Percentiles rank a stretch among this genome's conserved stretches.
phyloP scores from a whole-genome alignment of 2,329 filamentous ascomycete species.

The Periconia macrospinosa region DNA sequence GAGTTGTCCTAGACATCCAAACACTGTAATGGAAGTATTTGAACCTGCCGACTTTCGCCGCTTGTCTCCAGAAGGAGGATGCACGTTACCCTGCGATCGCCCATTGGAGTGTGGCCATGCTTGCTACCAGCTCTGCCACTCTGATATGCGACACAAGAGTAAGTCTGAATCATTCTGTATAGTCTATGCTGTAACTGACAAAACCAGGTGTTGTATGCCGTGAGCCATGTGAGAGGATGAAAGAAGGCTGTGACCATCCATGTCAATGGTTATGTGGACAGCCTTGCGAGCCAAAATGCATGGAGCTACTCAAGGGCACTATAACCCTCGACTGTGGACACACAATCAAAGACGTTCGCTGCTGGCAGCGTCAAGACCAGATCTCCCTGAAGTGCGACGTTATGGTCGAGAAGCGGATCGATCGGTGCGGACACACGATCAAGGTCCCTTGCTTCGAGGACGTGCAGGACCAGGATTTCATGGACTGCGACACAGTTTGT shows the following conservation, averaged over 20 bases:
- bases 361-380: constrained; percentile 45
- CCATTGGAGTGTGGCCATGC: constrained; percentile 31
- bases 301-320: constrained; percentile 15
- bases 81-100: constrained; percentile 24
- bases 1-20: constrained; percentile 31
- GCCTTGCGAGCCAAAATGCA: constrained; percentile 32
- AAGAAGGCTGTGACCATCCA: neutral
- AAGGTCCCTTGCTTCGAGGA: constrained; percentile 54
- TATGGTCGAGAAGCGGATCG: constrained; percentile 52
- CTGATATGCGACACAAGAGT: constrained; percentile 8
- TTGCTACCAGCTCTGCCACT: constrained; percentile 34
- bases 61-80: constrained; percentile 36
- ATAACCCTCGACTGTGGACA: constrained; percentile 32
- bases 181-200: neutral
- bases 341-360: constrained; percentile 15
- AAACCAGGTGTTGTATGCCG: neutral
- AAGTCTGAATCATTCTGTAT: neutral
- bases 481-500: constrained; percentile 47
- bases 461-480: constrained; percentile 41
- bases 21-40: constrained; percentile 21
- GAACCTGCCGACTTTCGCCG: constrained; percentile 32
- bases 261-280: constrained; percentile 42
- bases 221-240: neutral
- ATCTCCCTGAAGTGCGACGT: constrained; percentile 53
- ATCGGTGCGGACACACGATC: constrained; percentile 59